These are phyloP conservation scores for Diospyros lotus DNA, from an alignment of 148 eudicot genomes.

Conservation along the genomic window DNA sequence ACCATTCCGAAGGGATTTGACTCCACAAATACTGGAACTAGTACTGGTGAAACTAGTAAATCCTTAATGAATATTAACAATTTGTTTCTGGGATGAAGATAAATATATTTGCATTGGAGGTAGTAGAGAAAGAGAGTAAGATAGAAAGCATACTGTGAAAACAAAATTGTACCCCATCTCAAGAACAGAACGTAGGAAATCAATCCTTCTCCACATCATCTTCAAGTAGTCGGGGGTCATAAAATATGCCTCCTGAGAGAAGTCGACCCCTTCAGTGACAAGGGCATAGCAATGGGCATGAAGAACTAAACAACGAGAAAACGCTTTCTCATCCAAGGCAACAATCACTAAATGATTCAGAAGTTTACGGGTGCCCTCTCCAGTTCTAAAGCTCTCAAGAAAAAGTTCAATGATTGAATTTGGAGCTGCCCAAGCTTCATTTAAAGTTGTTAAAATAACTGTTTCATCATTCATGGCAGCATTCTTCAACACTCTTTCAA, in stretches of 20 bases:
- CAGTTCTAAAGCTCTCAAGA: conserved; percentile 45
- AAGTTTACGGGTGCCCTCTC: conserved; percentile 27
- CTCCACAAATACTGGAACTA: too few relatives aligned
- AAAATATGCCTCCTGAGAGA: conserved; percentile 40
- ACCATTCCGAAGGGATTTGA: too few relatives aligned
- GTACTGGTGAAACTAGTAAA: too few relatives aligned
- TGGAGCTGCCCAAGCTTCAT: conserved; percentile 44
- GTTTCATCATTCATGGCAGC: conserved; percentile 41
- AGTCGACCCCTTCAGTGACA: conserved; percentile 33
- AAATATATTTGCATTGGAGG: too few relatives aligned
- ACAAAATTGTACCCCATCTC: conserved; percentile 45
- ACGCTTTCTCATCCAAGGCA: conserved; percentile 44
- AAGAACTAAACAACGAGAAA: conserved; percentile 28
- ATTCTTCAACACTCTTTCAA: conserved; percentile 33
- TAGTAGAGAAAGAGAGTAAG: not conserved
- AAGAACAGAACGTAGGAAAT: conserved; percentile 37
- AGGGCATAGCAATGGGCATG: conserved; percentile 38
- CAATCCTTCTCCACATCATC: conserved; percentile 52
- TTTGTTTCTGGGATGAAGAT: too few relatives aligned
- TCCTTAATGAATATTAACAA: too few relatives aligned
- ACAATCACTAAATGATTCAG: conserved; percentile 40
- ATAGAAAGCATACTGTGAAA: conserved; percentile 34
- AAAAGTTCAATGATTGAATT: conserved; percentile 38
- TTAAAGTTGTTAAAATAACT: conserved; percentile 37
- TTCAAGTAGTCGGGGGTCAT: conserved; percentile 39